phyloP scores from a whole-genome alignment of 805 yeast species.

The Nakazawaea populi region DNA sequence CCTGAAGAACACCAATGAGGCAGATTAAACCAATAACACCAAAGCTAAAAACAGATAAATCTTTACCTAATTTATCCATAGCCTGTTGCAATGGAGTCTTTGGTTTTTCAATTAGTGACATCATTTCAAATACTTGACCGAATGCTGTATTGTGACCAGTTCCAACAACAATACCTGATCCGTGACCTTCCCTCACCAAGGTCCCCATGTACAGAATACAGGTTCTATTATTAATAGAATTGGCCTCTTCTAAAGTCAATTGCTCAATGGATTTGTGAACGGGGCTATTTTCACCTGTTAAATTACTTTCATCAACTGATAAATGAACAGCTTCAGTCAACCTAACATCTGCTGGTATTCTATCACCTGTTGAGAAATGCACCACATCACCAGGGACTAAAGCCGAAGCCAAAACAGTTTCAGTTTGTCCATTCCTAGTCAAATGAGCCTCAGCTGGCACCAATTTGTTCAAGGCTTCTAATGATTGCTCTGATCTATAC shows the following conservation, averaged over 20 bases:
- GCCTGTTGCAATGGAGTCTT: slow-evolving; percentile 94
- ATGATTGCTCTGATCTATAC: slow-evolving; percentile 88
- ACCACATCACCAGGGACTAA: slow-evolving; percentile 97
- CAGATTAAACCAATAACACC: slow-evolving; percentile 89
- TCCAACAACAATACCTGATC: slow-evolving; percentile 87
- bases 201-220: slow-evolving; percentile 97
- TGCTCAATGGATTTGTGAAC: slow-evolving; percentile 58
- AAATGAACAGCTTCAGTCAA: slow-evolving; percentile 73
- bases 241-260: slow-evolving; percentile 30
- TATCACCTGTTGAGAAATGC: slow-evolving; percentile 84
- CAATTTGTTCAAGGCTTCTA: slow-evolving; percentile 85
- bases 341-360: slow-evolving; percentile 94
- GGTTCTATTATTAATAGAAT: slow-evolving; percentile 62
- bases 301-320: slow-evolving; percentile 84
- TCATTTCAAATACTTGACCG: slow-evolving; percentile 93
- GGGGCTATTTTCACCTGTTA: slow-evolving; percentile 94
- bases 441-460: slow-evolving; percentile 97
- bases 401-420: slow-evolving; percentile 77
- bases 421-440: slow-evolving; percentile 72
- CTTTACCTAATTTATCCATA: slow-evolving; percentile 94
- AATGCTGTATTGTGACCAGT: slow-evolving; percentile 88
- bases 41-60: slow-evolving; percentile 79
- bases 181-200: slow-evolving; percentile 92
- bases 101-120: slow-evolving; percentile 92
- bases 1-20: slow-evolving; percentile 83